Percentiles rank a stretch among this genome's conserved stretches.
These are phyloP conservation scores for Rubroboletus pulcherrimus DNA, from an alignment of 768 basidiomycete species.

Conservation along the genomic window DNA sequence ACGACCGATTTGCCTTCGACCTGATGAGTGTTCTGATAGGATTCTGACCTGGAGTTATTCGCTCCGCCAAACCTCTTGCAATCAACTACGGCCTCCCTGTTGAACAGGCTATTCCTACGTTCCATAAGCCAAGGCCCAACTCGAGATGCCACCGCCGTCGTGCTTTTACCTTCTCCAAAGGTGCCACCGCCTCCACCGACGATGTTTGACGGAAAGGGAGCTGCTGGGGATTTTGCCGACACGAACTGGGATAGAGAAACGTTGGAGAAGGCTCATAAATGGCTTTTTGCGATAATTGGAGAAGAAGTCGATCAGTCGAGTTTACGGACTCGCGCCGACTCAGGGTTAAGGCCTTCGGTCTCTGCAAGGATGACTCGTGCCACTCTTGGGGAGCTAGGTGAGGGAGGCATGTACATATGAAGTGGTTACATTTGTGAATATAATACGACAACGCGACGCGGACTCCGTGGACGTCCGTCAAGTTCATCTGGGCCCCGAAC, in stretches of 20 bases:
- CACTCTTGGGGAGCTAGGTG: constrained; percentile 35
- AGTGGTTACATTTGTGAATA: neutral
- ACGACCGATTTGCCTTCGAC: neutral
- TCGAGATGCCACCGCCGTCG: constrained; percentile 12
- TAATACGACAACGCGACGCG: neutral
- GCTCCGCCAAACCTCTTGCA: constrained; percentile 56
- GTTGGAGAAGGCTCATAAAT: constrained; percentile 34
- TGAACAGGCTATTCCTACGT: constrained; percentile 27
- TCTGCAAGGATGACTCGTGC: constrained; percentile 8
- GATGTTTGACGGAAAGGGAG: constrained; percentile 32
- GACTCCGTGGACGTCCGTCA: too few species aligned
- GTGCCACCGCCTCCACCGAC: constrained; percentile 42
- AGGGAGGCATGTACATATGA: constrained; percentile 53
- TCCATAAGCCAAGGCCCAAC: neutral
- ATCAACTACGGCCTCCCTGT: constrained; percentile 51
- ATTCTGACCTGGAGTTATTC: constrained; percentile 36
- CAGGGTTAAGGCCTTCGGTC: neutral
- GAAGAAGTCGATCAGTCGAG: constrained; percentile 11
- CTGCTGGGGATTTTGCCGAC: constrained; percentile 24
- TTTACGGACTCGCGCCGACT: constrained; percentile 13
- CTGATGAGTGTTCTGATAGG: constrained; percentile 24
- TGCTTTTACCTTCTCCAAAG: constrained; percentile 49
- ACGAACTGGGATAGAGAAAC: constrained; percentile 33
- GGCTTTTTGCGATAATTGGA: constrained; percentile 35
- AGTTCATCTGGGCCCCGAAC: neutral